phyloP scores from a whole-genome alignment of 1,284 basidiomycete genomes.

The Leccinum colubrinum region DNA sequence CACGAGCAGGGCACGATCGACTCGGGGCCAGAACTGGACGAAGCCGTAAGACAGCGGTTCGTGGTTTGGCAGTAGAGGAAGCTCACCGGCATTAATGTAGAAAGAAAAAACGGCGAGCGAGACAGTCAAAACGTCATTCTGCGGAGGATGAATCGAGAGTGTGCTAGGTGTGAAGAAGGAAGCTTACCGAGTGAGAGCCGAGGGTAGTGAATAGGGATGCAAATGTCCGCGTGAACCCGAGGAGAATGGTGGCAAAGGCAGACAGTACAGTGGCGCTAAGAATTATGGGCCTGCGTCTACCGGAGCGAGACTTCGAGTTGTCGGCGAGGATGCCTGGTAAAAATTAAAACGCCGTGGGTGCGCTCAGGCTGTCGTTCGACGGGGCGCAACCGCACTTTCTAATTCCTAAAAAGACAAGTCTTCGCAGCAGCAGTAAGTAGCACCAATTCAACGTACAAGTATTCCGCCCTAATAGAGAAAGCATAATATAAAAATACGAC shows the following conservation, averaged over 20 bases:
- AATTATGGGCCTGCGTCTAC: conserved; percentile 87
- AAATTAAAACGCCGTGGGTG: not conserved
- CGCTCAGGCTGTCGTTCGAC: too few species aligned
- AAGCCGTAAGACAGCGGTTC: conserved; percentile 1
- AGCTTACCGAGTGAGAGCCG: conserved; percentile 37
- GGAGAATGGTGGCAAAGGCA: conserved; percentile 71
- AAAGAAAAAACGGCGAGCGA: conserved; percentile 84
- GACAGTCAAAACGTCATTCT: conserved; percentile 70
- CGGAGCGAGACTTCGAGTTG: conserved; percentile 81
- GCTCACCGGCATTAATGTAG: conserved; percentile 80
- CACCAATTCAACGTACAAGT: too few species aligned
- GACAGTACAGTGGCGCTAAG: conserved; percentile 68
- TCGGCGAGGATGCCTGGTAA: conserved; percentile 75
- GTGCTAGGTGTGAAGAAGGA: not conserved
- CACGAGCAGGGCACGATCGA: conserved; percentile 81
- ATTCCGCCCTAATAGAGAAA: too few species aligned
- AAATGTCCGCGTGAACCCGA: conserved; percentile 83
- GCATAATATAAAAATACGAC: too few species aligned
- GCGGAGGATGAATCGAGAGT: not conserved
- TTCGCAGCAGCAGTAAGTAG: too few species aligned
- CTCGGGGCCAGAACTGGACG: conserved; percentile 61
- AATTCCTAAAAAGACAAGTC: too few species aligned
- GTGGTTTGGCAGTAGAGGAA: not conserved
- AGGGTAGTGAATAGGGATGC: conserved; percentile 56
- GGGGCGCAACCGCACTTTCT: too few species aligned